A percentile compares a stretch with the other conserved stretches of the same genome.
Evolutionary conservation across 108 stramenopile species (phyloP).

Genomic region (Bacterosira constricta): DNA sequence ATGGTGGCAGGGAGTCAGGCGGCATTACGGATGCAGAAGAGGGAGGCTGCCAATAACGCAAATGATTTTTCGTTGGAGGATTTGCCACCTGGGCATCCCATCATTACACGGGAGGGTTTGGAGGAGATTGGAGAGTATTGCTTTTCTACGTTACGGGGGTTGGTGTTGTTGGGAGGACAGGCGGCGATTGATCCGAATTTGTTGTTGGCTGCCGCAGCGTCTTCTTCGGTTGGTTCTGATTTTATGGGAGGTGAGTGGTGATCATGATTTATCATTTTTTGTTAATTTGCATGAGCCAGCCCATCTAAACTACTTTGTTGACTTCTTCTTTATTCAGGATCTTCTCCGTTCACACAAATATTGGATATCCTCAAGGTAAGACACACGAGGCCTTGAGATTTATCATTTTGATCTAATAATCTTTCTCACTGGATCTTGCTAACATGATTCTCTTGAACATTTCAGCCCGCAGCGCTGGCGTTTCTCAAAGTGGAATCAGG

Average conservation of each 20-base stretch:
- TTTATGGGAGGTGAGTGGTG: constrained; percentile 51
- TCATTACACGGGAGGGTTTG: constrained; percentile 84
- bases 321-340: constrained; percentile 17
- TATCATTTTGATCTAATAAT: too few species aligned
- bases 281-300: neutral
- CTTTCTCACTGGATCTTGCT: too few species aligned
- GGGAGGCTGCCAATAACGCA: constrained; percentile 23
- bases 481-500: constrained; percentile 82
- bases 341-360: constrained; percentile 67
- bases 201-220: constrained; percentile 47
- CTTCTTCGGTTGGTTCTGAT: constrained; percentile 19
- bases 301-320: neutral
- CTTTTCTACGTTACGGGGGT: constrained; percentile 81
- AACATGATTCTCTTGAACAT: neutral
- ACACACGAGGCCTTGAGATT: neutral
- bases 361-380: constrained; percentile 72
- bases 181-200: constrained; percentile 79
- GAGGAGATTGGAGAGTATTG: constrained; percentile 88
- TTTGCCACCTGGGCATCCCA: constrained; percentile 87
- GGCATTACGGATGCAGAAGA: constrained; percentile 47
- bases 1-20: constrained; percentile 31
- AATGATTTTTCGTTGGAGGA: constrained; percentile 89
- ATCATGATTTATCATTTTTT: neutral
- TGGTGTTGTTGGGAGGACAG: constrained; percentile 82
- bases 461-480: constrained; percentile 73